phyloP scores from a whole-genome alignment of 352 stramenopile species.

The Pythium biforme region DNA sequence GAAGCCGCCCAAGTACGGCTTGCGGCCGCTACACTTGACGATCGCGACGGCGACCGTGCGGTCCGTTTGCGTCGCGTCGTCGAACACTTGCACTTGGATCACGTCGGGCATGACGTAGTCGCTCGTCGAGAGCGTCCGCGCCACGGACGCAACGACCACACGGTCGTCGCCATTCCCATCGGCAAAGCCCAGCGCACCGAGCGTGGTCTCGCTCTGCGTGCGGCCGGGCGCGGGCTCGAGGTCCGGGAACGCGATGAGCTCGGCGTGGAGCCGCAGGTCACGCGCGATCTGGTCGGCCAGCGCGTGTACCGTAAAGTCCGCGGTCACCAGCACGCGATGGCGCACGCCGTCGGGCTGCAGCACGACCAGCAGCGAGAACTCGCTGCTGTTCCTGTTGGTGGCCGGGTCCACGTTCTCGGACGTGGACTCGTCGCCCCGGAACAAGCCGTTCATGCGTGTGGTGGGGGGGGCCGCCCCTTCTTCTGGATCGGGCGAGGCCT shows the following conservation, averaged over 20 bases:
- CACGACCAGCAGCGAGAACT: slow-evolving; percentile 66
- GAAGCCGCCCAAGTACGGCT: slow-evolving; percentile 90
- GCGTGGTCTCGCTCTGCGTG: slow-evolving; percentile 36
- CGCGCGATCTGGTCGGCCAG: slow-evolving; percentile 56
- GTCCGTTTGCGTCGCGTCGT: slow-evolving; percentile 49
- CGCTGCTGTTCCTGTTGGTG: slow-evolving; percentile 9
- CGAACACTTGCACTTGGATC: slow-evolving; percentile 78
- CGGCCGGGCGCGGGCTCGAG: slow-evolving; percentile 36
- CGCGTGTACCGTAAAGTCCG: slow-evolving; percentile 44
- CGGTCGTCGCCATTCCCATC: slow-evolving; percentile 30
- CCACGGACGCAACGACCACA: slow-evolving; percentile 51
- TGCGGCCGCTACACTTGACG: slow-evolving; percentile 70
- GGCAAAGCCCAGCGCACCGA: slow-evolving; percentile 40
- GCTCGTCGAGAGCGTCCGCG: slow-evolving; percentile 35
- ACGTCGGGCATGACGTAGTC: slow-evolving; percentile 85
- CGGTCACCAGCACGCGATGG: slow-evolving; percentile 59
- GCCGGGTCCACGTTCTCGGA: slow-evolving; percentile 9
- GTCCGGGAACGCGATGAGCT: slow-evolving; percentile 63
- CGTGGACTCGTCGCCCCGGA: slow-evolving; percentile 1
- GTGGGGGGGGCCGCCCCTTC: not conserved
- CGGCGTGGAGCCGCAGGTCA: slow-evolving; percentile 55
- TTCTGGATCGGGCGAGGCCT: not conserved
- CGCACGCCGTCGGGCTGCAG: slow-evolving; percentile 76
- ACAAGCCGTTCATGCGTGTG: slow-evolving; percentile 16
- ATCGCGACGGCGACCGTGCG: slow-evolving; percentile 67